Conservation (phyloP, 192 early-diverging fungal species). For the Rhizophagus clarus region DNA sequence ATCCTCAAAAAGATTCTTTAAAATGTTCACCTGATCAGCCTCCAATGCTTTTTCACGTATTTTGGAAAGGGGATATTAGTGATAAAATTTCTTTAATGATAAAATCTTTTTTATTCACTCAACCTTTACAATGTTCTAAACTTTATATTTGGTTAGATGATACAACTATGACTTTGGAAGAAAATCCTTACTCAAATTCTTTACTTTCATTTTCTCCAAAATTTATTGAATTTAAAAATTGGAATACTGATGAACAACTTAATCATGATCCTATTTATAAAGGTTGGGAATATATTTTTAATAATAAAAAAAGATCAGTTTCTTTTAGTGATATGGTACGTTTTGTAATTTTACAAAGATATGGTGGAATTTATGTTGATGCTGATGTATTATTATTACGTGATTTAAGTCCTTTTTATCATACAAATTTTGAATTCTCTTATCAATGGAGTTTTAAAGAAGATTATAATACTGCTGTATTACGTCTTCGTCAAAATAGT, state of each 20-base stretch:
- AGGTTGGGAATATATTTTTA: not conserved
- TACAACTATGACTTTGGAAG: not conserved
- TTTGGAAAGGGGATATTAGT: conserved; percentile 40
- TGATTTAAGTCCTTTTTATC: conserved; percentile 41
- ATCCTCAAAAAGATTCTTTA: not conserved
- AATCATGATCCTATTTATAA: not conserved
- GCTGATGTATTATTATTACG: conserved; percentile 40
- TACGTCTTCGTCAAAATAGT: conserved; percentile 34
- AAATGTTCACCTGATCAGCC: not conserved
- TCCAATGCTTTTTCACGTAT: conserved; percentile 42
- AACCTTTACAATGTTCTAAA: conserved; percentile 34
- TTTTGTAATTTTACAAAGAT: conserved; percentile 39
- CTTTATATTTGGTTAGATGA: conserved; percentile 42
- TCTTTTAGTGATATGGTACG: conserved; percentile 41
- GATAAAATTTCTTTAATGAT: conserved; percentile 39
- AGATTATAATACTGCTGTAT: conserved; percentile 40
- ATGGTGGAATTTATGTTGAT: conserved; percentile 44
- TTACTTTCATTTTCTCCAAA: not conserved
- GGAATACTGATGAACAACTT: not conserved
- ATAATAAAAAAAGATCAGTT: not conserved
- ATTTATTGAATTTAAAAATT: not conserved
- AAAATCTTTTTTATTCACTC: conserved; percentile 39
- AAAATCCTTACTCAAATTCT: not conserved
- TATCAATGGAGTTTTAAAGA: conserved; percentile 42
- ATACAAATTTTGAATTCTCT: conserved; percentile 39